Evolutionary conservation across 345 rosid species (phyloP).

Genomic region (Noccaea caerulescens): DNA sequence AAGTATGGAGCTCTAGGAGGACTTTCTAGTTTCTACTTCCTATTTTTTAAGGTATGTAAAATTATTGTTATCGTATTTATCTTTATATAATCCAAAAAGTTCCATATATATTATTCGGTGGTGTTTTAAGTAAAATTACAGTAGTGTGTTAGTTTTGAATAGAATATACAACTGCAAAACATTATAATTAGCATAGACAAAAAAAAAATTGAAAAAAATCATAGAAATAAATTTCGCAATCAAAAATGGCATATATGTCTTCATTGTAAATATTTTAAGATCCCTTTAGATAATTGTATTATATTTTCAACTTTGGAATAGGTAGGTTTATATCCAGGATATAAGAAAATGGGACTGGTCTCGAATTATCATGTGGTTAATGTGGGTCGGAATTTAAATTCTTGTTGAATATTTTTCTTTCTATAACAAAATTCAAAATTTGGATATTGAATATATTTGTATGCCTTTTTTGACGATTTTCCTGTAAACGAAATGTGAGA

Average conservation of each 20-base stretch:
- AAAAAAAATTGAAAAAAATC: not conserved
- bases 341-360: not conserved
- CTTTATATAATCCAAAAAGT: not conserved
- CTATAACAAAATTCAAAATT: not conserved
- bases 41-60: not conserved
- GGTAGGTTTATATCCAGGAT: not conserved
- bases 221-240: not conserved
- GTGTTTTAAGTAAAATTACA: not conserved
- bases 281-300: not conserved
- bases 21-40: constrained; percentile 6
- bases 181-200: not conserved
- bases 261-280: not conserved
- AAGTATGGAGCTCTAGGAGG: constrained; percentile 11
- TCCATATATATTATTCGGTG: not conserved
- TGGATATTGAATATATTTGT: not conserved
- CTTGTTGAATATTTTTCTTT: not conserved
- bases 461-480: not conserved
- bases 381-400: not conserved
- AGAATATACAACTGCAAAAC: not conserved
- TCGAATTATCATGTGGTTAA: not conserved
- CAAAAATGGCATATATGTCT: not conserved
- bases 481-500: not conserved
- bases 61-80: not conserved
- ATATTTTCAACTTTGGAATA: not conserved
- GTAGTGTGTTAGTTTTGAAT: not conserved